phyloP scores from a whole-genome alignment of 768 basidiomycete species.

The Mycena polygramma region DNA sequence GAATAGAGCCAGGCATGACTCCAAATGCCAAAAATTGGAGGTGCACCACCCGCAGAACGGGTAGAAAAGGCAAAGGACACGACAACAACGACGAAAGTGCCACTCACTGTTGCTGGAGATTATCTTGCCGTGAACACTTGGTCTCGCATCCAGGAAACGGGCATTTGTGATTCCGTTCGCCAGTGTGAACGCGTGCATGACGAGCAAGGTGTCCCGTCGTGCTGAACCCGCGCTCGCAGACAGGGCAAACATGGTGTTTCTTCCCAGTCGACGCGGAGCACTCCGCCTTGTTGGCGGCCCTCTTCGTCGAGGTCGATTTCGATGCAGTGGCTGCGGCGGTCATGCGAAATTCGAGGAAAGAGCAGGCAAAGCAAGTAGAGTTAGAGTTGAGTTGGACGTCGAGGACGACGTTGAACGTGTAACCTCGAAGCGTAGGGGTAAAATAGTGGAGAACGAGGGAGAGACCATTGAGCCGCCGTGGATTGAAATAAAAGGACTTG shows the following conservation, averaged over 20 bases:
- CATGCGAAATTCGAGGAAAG: not conserved
- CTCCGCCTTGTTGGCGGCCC: not conserved
- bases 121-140: constrained; percentile 90
- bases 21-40: too few species aligned
- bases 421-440: not conserved
- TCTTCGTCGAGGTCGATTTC: not conserved
- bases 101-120: constrained; percentile 72
- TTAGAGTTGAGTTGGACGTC: too few species aligned
- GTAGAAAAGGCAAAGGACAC: not conserved
- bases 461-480: not conserved
- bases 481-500: constrained; percentile 14
- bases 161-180: constrained; percentile 92
- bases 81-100: not conserved
- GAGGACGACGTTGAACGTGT: not conserved
- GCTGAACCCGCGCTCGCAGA: constrained; percentile 83
- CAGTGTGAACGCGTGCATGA: constrained; percentile 91
- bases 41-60: too few species aligned
- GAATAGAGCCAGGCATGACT: too few species aligned
- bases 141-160: constrained; percentile 94
- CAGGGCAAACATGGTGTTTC: constrained; percentile 12
- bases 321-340: not conserved
- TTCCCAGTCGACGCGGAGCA: not conserved
- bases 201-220: constrained; percentile 93
- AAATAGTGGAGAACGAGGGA: not conserved
- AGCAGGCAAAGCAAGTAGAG: not conserved